Evolutionary conservation across 768 basidiomycete genomes (phyloP).

Genomic region (Tephrocybe sp.): DNA sequence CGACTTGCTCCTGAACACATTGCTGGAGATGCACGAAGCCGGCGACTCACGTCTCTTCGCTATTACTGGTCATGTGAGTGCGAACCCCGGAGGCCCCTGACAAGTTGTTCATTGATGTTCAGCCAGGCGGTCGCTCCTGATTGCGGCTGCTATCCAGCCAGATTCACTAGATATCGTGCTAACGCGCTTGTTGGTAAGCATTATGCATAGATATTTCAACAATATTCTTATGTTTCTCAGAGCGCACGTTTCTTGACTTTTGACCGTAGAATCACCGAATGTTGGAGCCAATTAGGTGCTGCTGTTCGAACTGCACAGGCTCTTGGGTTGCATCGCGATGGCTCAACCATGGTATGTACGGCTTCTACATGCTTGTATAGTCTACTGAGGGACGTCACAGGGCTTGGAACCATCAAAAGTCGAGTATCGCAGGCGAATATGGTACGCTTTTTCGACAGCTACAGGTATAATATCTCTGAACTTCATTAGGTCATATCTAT

Average conservation of each 20-base stretch:
- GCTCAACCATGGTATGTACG: slow-evolving; percentile 66
- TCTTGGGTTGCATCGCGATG: slow-evolving; percentile 89
- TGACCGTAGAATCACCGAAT: slow-evolving; percentile 88
- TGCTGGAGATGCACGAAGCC: slow-evolving; percentile 71
- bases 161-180: slow-evolving; percentile 92
- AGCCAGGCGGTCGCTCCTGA: slow-evolving; percentile 86
- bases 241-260: slow-evolving; percentile 61
- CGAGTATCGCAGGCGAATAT: slow-evolving; percentile 88
- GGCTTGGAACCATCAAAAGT: slow-evolving; percentile 72
- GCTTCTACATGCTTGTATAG: not conserved
- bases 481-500: slow-evolving; percentile 71
- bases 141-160: slow-evolving; percentile 91
- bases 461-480: not conserved
- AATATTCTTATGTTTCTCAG: slow-evolving; percentile 38
- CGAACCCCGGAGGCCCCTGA: not conserved
- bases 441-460: slow-evolving; percentile 32
- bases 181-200: slow-evolving; percentile 81
- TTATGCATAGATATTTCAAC: slow-evolving; percentile 24
- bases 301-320: slow-evolving; percentile 93
- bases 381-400: slow-evolving; percentile 30
- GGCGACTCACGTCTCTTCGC: slow-evolving; percentile 77
- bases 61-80: slow-evolving; percentile 95
- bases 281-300: slow-evolving; percentile 94
- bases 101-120: slow-evolving; percentile 2
- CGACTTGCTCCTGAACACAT: slow-evolving; percentile 84